Evolutionary conservation across 2,329 filamentous ascomycete species (phyloP), one percentile per base, ranked within the genome.

Genomic region (Alternaria angustiovoidea): DNA sequence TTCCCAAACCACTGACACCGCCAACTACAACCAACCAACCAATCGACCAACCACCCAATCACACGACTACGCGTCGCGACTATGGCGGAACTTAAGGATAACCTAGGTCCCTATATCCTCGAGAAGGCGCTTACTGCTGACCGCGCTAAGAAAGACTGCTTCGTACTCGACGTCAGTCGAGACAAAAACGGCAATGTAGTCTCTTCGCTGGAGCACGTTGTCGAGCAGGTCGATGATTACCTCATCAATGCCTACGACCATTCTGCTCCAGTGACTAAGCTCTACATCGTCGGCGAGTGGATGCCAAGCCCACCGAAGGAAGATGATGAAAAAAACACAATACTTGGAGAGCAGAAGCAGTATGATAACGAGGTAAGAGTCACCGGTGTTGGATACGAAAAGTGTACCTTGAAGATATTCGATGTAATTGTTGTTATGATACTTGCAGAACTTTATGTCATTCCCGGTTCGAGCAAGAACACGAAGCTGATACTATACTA

Each of bases 271-370:
- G 30, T 39, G 30, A 73, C 59, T 2, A 75, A 74, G 54, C 47
- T 76, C 5, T 72, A 75, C 42, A 52, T 77, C 18, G 28, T 70
- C 1, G 75, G 75, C 7, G 63, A 68, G 4, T 75, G 71, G 70
- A 65, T 52, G 14, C 48, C 59, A 12, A 26, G 58, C 51, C 8
- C 5, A 4, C 8, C 26, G 4, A 39, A 36, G 9, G 26, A 26
- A 2, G 32, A 18, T 9, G 20, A 11, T 5, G 43, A 34, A 0
- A 18, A 32, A 4, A 14, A 12, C 11, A 16, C 2, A 14, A 8
- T 24, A 1, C 12, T 11, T 1, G 9, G n/a, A 4, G n/a, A 41
- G 7, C 26, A 46, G 3, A 22, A 20, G 38, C 32, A 8, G 3
- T 28, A 14, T 1, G 14, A 28, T 14, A 41, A 30, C 6, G 57